These are phyloP conservation scores for Curvularia lunata DNA, from an alignment of 2,329 filamentous ascomycete genomes.

Conservation along the genomic window DNA sequence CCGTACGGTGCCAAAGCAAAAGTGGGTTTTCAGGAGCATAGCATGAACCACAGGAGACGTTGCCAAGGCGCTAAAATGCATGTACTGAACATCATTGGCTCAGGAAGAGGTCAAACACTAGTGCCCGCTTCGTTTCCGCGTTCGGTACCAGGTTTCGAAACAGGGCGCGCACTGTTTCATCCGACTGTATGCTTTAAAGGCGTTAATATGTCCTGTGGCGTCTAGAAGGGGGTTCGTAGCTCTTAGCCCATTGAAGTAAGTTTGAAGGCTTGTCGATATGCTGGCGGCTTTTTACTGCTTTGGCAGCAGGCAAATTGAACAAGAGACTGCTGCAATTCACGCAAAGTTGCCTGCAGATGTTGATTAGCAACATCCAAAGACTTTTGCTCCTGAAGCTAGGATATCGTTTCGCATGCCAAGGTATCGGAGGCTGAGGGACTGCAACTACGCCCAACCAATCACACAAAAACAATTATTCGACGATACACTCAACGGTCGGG, in stretches of 20 bases:
- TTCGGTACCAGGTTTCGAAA: slow-evolving; percentile 26
- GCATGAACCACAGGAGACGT: slow-evolving; percentile 16
- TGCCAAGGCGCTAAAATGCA: slow-evolving; percentile 8
- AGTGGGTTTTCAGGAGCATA: slow-evolving; percentile 5
- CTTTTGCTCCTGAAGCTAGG: neutral
- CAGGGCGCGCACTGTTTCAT: slow-evolving; percentile 6
- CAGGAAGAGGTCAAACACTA: slow-evolving; percentile 15
- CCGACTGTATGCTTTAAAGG: neutral
- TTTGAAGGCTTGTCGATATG: neutral
- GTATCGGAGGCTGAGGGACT: neutral
- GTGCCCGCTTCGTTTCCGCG: slow-evolving; percentile 15
- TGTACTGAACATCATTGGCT: slow-evolving; percentile 7
- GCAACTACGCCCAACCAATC: neutral
- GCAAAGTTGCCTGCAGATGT: neutral
- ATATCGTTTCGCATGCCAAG: neutral
- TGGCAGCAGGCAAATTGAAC: neutral
- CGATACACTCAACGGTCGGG: neutral
- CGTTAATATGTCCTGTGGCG: neutral
- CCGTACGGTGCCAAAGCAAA: slow-evolving; percentile 9
- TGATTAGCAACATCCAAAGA: neutral
- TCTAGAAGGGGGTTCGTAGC: neutral
- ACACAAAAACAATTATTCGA: neutral
- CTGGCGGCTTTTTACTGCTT: neutral
- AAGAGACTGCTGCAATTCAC: neutral
- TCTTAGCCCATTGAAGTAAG: neutral